These are phyloP conservation scores for Hanseniaspora uvarum DNA, from an alignment of 1,139 yeast species.

Conservation along the genomic window DNA sequence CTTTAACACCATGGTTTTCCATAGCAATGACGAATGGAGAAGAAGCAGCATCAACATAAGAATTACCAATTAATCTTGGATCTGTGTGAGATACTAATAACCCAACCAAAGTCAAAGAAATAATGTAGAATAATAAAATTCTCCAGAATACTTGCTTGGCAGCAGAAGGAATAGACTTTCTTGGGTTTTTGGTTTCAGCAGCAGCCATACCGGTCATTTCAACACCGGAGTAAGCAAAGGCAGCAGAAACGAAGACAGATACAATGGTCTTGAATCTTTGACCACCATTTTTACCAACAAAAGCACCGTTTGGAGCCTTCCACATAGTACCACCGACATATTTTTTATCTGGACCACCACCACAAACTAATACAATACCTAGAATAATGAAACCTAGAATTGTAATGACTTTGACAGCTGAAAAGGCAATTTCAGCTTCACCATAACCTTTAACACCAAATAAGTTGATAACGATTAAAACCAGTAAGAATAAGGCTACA, in stretches of 20 bases:
- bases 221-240: constrained; percentile 50
- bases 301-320: constrained; percentile 35
- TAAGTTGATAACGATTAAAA: constrained; percentile 47
- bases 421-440: constrained; percentile 54
- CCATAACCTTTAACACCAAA: constrained; percentile 59
- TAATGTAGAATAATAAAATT: constrained; percentile 49
- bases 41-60: constrained; percentile 43
- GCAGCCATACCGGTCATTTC: constrained; percentile 80
- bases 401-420: constrained; percentile 52
- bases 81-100: constrained; percentile 39
- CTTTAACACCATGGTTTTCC: constrained; percentile 42
- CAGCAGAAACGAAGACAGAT: constrained; percentile 43
- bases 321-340: constrained; percentile 52
- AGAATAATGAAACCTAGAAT: constrained; percentile 57
- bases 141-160: constrained; percentile 68
- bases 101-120: constrained; percentile 39
- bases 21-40: constrained; percentile 58
- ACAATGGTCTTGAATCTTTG: constrained; percentile 42
- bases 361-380: constrained; percentile 58
- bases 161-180: constrained; percentile 60
- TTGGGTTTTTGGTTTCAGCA: constrained; percentile 77
- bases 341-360: constrained; percentile 57
- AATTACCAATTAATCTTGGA: constrained; percentile 33
- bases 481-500: constrained; percentile 51
- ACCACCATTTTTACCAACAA: constrained; percentile 20